These are phyloP conservation scores for Anthracocystis setariae DNA, from an alignment of 1,284 basidiomycete species.

Conservation along the genomic window DNA sequence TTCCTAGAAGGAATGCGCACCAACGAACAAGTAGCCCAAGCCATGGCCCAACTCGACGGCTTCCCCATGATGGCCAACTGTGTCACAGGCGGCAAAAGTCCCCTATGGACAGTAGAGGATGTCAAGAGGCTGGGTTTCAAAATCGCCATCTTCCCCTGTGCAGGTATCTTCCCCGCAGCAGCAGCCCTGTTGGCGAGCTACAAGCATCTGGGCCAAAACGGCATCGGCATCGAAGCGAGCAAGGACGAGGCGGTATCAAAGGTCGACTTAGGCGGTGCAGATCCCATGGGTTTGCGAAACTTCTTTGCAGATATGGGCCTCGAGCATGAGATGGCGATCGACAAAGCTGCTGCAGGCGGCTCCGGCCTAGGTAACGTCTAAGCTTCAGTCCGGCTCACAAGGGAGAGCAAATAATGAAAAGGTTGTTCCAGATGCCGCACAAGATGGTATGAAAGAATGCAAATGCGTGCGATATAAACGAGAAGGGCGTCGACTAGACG, in stretches of 20 bases:
- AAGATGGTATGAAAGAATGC: conserved; percentile 4
- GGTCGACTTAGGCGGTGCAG: conserved; percentile 35
- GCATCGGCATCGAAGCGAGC: conserved; percentile 38
- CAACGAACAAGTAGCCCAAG: conserved; percentile 75
- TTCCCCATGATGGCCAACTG: conserved; percentile 44
- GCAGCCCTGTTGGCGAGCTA: conserved; percentile 32
- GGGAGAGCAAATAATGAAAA: too few relatives aligned
- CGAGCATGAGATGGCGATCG: conserved; percentile 40
- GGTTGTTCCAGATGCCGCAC: not conserved
- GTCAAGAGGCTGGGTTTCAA: conserved; percentile 31
- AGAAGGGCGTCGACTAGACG: not conserved
- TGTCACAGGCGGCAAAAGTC: conserved; percentile 42
- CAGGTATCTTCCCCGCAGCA: conserved; percentile 43
- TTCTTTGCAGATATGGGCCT: conserved; percentile 51
- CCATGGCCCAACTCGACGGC: conserved; percentile 74
- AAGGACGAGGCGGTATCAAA: not conserved
- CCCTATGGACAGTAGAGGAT: conserved; percentile 35
- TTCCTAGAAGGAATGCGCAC: conserved; percentile 79
- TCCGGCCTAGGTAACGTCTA: conserved; percentile 24
- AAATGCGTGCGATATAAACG: not conserved
- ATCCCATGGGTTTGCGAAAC: conserved; percentile 34
- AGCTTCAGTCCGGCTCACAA: not conserved
- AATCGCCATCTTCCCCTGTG: conserved; percentile 50
- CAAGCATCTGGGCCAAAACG: conserved; percentile 66
- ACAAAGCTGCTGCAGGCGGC: conserved; percentile 24